Base-by-base conservation (phyloP, 2,329 filamentous ascomycete species). In the Cladophialophora chaetospira region DNA sequence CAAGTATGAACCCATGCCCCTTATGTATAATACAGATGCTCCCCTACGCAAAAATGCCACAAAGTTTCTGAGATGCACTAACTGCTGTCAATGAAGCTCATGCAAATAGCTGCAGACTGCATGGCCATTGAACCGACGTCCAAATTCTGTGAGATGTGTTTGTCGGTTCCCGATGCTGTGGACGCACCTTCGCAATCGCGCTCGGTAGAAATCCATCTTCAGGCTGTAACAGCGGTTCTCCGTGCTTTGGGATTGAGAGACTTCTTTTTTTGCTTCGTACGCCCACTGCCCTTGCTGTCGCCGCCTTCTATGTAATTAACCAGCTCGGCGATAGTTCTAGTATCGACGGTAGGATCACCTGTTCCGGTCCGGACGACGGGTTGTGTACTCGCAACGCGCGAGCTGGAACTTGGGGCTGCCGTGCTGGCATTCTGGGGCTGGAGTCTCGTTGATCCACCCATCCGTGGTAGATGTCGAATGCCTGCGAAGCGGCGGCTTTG, bases 261-360 rank as follows among this genome's bases (percentile, higher is more conserved):
- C 45, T 65, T 67, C 42, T 65, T 60, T 70, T 77, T 77, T 66
- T 75, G 75, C 66, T 77, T 75, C 65, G 74, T 74, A 28, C 72
- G 68, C 42, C 70, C 71, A 11, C 70, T 71, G 55, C 69, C 68
- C 58, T 67, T 70, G 23, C 72, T 59, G 28, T 78, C 80, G 31
- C 70, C 72, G 26, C 92, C 93, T 73, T 97, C 94, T 65, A 99
- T 97, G 74, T 93, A 97, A 73, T 88, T 90, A 70, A 99, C 80
- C 36, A 99, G 78, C 72, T 99, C 93, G 66, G 97, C 92, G 62
- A 99, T 91, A 75, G 86, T 96, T 66, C 91, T 83, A 53, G 87
- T 84, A 70, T 95, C 90, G 45, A 91, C 77, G 23, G 69, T 68
- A 50, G 68, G 70, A 31, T 72, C 72, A 72, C 75, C 62, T 66